phyloP scores from a whole-genome alignment of 331 rosid genomes.

The Dryas integrifolia region DNA sequence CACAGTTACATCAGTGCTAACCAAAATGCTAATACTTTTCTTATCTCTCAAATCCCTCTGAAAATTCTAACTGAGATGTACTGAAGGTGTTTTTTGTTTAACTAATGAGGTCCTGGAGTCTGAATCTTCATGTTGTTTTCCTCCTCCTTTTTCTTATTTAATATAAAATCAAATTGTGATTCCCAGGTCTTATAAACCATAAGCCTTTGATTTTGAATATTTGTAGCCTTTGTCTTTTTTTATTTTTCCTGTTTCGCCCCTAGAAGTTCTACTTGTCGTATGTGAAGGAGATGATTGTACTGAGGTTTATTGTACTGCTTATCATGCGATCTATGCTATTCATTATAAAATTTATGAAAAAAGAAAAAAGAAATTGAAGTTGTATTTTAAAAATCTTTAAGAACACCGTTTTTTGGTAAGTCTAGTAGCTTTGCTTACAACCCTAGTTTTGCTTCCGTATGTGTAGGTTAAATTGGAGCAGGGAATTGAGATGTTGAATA shows the following conservation, averaged over 20 bases:
- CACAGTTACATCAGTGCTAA: too few species aligned
- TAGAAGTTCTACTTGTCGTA: background rate
- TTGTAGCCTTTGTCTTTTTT: background rate
- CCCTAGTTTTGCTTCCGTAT: conserved; percentile 12
- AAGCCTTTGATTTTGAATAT: background rate
- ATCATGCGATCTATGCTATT: background rate
- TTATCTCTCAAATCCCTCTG: background rate
- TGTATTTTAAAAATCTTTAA: background rate
- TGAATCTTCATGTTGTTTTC: background rate
- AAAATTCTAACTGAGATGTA: background rate
- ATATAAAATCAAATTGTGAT: background rate
- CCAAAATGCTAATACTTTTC: background rate
- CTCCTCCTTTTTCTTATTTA: background rate
- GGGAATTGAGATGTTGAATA: conserved; percentile 70
- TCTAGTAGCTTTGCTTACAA: conserved; percentile 7
- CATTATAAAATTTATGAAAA: background rate
- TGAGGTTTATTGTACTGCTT: background rate
- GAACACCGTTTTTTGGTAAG: background rate
- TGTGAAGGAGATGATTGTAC: background rate
- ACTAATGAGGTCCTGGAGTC: background rate
- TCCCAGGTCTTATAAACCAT: background rate
- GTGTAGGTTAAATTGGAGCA: conserved; percentile 72
- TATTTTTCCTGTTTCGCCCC: background rate
- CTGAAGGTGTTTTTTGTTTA: background rate
- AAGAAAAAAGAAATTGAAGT: background rate